Evolutionary conservation across 2,329 filamentous ascomycete genomes (phyloP).

Genomic region (Apiospora rasikravindrae): DNA sequence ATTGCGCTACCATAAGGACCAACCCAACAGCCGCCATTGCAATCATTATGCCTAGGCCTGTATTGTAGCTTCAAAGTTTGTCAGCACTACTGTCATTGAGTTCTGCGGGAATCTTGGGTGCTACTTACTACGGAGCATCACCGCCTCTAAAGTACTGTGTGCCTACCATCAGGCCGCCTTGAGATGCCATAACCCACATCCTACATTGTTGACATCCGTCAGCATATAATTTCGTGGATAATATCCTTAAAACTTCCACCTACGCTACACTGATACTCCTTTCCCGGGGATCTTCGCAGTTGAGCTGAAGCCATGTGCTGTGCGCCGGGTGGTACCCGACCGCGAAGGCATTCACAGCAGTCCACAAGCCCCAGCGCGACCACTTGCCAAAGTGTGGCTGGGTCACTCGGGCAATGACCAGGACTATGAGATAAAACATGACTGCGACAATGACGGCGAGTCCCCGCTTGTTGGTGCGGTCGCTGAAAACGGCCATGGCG

Average conservation of each 20-base stretch:
- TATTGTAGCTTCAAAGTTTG: conserved; percentile 43
- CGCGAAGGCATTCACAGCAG: conserved; percentile 53
- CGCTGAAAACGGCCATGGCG: conserved; percentile 53
- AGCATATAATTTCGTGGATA: too few relatives aligned
- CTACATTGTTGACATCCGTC: conserved; percentile 17
- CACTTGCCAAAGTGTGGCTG: conserved; percentile 53
- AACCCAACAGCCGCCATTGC: conserved; percentile 49
- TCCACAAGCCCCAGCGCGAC: conserved; percentile 57
- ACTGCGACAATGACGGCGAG: conserved; percentile 50
- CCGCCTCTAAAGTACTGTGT: conserved; percentile 53
- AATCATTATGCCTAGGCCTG: conserved; percentile 51
- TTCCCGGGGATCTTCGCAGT: conserved; percentile 52
- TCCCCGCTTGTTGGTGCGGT: conserved; percentile 50
- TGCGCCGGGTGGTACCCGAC: conserved; percentile 60
- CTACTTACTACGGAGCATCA: conserved; percentile 47
- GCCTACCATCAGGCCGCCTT: conserved; percentile 55
- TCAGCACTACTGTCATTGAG: background rate
- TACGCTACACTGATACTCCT: conserved; percentile 55
- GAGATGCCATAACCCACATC: conserved; percentile 57
- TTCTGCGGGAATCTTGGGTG: background rate
- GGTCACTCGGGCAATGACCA: conserved; percentile 46
- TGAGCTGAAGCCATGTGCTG: conserved; percentile 59
- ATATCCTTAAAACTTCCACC: too few relatives aligned
- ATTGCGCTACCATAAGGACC: conserved; percentile 45
- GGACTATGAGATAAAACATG: conserved; percentile 48